Conservation (phyloP, 2,329 filamentous ascomycete species). For the Aureobasidium namibiae region DNA sequence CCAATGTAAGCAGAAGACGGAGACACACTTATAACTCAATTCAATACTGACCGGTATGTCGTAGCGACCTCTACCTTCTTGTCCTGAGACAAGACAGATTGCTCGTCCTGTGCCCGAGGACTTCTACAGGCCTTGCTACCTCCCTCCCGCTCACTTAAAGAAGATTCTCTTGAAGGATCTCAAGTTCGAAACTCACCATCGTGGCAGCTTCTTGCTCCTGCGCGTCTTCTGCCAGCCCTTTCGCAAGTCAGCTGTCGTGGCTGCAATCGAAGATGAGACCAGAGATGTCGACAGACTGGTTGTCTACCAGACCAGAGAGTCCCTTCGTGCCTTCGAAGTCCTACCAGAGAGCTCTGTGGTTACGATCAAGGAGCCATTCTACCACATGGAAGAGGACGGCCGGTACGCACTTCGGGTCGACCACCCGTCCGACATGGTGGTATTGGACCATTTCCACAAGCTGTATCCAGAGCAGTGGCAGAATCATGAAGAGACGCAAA, state of each 20-base stretch:
- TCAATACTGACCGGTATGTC: neutral
- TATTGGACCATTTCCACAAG: constrained; percentile 7
- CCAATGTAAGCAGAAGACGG: neutral
- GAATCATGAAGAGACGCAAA: neutral
- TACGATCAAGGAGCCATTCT: constrained; percentile 24
- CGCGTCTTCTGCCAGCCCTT: constrained; percentile 16
- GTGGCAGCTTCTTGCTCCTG: constrained; percentile 17
- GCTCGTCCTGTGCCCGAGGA: neutral
- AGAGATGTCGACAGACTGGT: constrained; percentile 26
- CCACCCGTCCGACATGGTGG: constrained; percentile 22
- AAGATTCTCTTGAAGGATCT: constrained; percentile 18
- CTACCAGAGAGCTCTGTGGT: constrained; percentile 16
- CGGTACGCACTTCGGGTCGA: constrained; percentile 20
- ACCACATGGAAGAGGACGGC: neutral
- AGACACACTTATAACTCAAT: neutral
- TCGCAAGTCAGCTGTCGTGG: constrained; percentile 11
- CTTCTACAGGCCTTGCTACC: constrained; percentile 19
- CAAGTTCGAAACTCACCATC: constrained; percentile 19
- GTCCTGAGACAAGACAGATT: neutral
- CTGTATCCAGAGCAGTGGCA: constrained; percentile 12
- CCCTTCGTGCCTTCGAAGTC: constrained; percentile 1
- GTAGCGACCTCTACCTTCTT: neutral
- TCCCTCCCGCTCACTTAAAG: constrained; percentile 14
- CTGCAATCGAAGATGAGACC: constrained; percentile 28
- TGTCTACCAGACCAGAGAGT: constrained; percentile 16